A percentile compares a stretch with the other conserved stretches of the same genome.
Evolutionary conservation across 768 basidiomycete genomes (phyloP).

Genomic region (Grammothele lineata): DNA sequence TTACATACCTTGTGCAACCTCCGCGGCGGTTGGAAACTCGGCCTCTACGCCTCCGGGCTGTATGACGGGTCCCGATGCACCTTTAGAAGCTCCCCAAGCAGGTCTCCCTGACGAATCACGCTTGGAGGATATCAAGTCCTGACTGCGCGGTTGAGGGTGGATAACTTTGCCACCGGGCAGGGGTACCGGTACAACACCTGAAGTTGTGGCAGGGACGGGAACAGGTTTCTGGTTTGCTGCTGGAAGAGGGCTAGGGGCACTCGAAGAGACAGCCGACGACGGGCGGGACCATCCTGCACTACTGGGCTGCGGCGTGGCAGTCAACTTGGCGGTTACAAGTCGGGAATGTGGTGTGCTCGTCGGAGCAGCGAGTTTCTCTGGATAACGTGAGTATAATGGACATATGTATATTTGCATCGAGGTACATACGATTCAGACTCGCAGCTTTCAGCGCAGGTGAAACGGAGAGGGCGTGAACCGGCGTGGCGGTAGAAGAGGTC

Average conservation of each 20-base stretch:
- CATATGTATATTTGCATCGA: not conserved
- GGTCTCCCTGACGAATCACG: slow-evolving; percentile 39
- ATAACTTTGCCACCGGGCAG: slow-evolving; percentile 63
- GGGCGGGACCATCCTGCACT: slow-evolving; percentile 78
- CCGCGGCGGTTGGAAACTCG: slow-evolving; percentile 96
- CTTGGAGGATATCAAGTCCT: slow-evolving; percentile 29
- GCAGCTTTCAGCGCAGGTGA: slow-evolving; percentile 47
- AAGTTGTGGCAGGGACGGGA: slow-evolving; percentile 24
- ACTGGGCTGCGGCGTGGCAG: slow-evolving; percentile 56
- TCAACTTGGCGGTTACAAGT: slow-evolving; percentile 84
- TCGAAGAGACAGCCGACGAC: slow-evolving; percentile 64
- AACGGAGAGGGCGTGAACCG: slow-evolving; percentile 40
- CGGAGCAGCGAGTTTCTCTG: slow-evolving; percentile 58
- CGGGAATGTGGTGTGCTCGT: slow-evolving; percentile 63
- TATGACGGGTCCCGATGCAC: no score
- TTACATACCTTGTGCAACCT: slow-evolving; percentile 81
- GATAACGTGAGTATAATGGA: not conserved
- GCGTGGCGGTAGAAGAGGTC: slow-evolving; percentile 58
- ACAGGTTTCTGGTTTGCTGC: slow-evolving; percentile 38
- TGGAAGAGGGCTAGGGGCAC: slow-evolving; percentile 41
- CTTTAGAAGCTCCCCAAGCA: slow-evolving; percentile 69
- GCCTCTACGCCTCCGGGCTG: slow-evolving; percentile 42
- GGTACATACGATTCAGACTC: slow-evolving; percentile 47
- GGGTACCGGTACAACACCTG: slow-evolving; percentile 41
- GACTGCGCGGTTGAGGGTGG: slow-evolving; percentile 54